Conservation (phyloP, 129 eudicot species). For the Cynara cardunculus region DNA sequence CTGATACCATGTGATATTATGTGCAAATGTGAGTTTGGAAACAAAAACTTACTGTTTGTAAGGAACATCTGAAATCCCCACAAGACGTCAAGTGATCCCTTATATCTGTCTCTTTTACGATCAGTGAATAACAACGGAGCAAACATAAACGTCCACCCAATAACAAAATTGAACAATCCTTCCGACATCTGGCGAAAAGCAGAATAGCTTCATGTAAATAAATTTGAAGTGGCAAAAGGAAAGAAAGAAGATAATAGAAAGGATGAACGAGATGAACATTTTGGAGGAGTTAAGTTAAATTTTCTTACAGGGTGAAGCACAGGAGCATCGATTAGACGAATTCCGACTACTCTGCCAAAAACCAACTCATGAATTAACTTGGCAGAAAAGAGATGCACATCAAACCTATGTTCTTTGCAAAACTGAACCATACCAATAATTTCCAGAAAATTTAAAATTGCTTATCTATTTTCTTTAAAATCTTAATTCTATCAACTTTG, state of each 20-base stretch:
- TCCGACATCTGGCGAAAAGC: constrained; percentile 61
- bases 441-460: too few relatives aligned
- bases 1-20: background rate
- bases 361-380: constrained; percentile 27
- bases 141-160: constrained; percentile 92
- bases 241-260: background rate
- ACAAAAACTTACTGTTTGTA: constrained; percentile 67
- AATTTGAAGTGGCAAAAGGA: background rate
- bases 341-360: constrained; percentile 93
- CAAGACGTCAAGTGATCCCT: constrained; percentile 73
- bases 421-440: background rate
- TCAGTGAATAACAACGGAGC: constrained; percentile 93
- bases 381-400: background rate
- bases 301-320: constrained; percentile 87
- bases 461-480: too few relatives aligned
- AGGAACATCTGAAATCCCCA: constrained; percentile 98
- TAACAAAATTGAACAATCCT: constrained; percentile 89
- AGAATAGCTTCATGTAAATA: constrained; percentile 1
- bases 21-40: background rate
- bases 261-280: background rate
- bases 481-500: too few relatives aligned
- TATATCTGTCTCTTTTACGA: constrained; percentile 60
- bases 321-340: constrained; percentile 77
- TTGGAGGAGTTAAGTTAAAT: background rate
- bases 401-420: background rate